Evolutionary conservation across 1,284 basidiomycete genomes (phyloP), one percentile per base, ranked within the genome.

Genomic region (Cutaneotrichosporon cavernicola): DNA sequence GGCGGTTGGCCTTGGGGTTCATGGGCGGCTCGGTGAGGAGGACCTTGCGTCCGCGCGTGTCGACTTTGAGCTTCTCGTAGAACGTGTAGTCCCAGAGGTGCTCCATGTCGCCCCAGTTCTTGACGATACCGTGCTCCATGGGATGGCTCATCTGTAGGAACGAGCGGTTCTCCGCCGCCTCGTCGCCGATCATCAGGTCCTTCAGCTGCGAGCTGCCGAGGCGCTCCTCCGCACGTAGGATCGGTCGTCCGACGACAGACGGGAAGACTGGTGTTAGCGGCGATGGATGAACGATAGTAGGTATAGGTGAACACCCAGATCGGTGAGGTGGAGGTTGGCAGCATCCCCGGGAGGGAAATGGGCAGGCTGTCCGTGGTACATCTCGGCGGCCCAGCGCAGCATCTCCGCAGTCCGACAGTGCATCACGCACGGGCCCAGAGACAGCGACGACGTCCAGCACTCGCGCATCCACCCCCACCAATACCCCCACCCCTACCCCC

Each of bases 31-130:
- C 97, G 0, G 97, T 99, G 72, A 99, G 85, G 64, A 99, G 82
- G 55, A 99, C 86, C 83, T 98, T 99, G 71, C 88, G 85, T 1
- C 93, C 97, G 55, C 84, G 84, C 30, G 95, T 89, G 76, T 97
- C 90, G 70, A 98, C 85, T 72, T 87, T 86, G 65, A 99, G 86
- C 83, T 99, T 99, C 82, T 97, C 91, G 76, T 92, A 85, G 80
- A 99, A 99, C 2, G 96, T 99, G 80, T 99, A 98, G 82, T 99
- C 89, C 97, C 96, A 99, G 14, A 99, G 85, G 74, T 94, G 88
- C 76, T 90, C 89, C 97, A 99, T 99, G 81, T 99, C 97, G 75
- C 93, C 92, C 94, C 96, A 99, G 82, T 99, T 97, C 75, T 90
- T 90, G 62, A 99, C 89, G 80, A 99, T 97, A 63, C 97, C 97